Conservation (phyloP, 2,329 filamentous ascomycete species). For the Trichoderma sp. region DNA sequence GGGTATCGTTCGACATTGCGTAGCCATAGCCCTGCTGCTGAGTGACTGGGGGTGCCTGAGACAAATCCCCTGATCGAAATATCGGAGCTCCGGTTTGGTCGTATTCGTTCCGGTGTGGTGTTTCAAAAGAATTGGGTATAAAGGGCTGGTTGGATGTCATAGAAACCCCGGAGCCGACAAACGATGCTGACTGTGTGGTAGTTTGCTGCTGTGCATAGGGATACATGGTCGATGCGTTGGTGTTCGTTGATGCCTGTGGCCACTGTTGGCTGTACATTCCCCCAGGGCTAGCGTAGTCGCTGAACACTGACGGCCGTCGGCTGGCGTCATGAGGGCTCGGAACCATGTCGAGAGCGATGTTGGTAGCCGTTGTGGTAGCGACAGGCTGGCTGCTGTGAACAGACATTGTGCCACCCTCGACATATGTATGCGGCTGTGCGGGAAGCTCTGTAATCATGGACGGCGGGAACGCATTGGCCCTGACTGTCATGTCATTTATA, state of each 20-base stretch:
- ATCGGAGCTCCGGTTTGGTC: conserved; percentile 35
- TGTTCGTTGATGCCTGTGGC: conserved; percentile 46
- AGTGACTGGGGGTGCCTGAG: conserved; percentile 32
- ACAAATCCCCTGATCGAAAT: conserved; percentile 37
- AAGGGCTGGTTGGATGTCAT: conserved; percentile 38
- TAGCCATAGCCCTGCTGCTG: conserved; percentile 39
- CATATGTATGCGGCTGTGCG: conserved; percentile 44
- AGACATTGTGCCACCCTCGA: conserved; percentile 40
- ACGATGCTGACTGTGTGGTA: conserved; percentile 34
- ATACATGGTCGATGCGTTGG: conserved; percentile 48
- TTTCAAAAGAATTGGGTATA: conserved; percentile 39
- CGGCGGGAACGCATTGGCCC: conserved; percentile 43
- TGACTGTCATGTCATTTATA: conserved; percentile 47
- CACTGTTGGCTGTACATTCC: conserved; percentile 48
- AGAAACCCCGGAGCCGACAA: conserved; percentile 35
- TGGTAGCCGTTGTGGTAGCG: conserved; percentile 37
- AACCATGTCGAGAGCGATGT: conserved; percentile 50
- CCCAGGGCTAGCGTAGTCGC: conserved; percentile 48
- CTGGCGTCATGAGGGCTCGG: conserved; percentile 48
- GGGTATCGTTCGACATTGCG: conserved; percentile 35
- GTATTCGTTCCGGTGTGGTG: conserved; percentile 36
- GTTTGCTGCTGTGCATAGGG: conserved; percentile 46
- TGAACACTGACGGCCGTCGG: conserved; percentile 48
- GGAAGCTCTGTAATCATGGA: conserved; percentile 47
- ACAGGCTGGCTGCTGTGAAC: conserved; percentile 36